Percentiles rank a stretch among this genome's conserved stretches.
These are phyloP conservation scores for Tilletia setariae DNA, from an alignment of 1,284 basidiomycete species.

Conservation along the genomic window DNA sequence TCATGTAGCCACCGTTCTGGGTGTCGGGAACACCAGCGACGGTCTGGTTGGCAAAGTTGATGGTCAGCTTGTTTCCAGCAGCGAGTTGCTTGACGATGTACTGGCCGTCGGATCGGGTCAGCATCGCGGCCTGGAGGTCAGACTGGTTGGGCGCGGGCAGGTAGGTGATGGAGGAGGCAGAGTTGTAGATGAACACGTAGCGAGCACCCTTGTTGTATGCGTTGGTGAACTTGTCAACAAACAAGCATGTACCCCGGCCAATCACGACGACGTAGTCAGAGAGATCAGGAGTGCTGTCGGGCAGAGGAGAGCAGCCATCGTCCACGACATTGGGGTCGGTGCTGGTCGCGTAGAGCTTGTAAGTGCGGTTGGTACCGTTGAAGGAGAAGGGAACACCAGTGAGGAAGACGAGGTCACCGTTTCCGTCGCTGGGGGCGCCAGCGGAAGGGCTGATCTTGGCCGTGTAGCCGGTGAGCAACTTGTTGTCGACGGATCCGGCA, in stretches of 20 bases:
- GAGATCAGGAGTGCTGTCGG: constrained; percentile 35
- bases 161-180: constrained; percentile 47
- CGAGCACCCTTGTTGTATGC: constrained; percentile 53
- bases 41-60: constrained; percentile 61
- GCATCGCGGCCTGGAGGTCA: constrained; percentile 27
- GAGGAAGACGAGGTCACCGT: constrained; percentile 30
- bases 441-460: constrained; percentile 27
- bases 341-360: constrained; percentile 35
- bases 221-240: constrained; percentile 39
- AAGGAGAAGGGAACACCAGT: constrained; percentile 34
- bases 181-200: constrained; percentile 41
- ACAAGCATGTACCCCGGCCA: constrained; percentile 42
- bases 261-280: constrained; percentile 39
- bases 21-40: constrained; percentile 56
- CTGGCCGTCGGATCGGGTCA: constrained; percentile 35
- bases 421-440: constrained; percentile 19
- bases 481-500: constrained; percentile 51
- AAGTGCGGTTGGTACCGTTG: constrained; percentile 22
- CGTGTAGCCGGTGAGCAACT: constrained; percentile 31
- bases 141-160: constrained; percentile 25
- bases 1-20: constrained; percentile 62
- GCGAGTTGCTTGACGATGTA: constrained; percentile 57
- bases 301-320: constrained; percentile 35
- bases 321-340: constrained; percentile 30
- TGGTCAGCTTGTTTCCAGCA: constrained; percentile 56